Conservation (phyloP, 164 flowering plant species). For the Amborella trichopoda region DNA sequence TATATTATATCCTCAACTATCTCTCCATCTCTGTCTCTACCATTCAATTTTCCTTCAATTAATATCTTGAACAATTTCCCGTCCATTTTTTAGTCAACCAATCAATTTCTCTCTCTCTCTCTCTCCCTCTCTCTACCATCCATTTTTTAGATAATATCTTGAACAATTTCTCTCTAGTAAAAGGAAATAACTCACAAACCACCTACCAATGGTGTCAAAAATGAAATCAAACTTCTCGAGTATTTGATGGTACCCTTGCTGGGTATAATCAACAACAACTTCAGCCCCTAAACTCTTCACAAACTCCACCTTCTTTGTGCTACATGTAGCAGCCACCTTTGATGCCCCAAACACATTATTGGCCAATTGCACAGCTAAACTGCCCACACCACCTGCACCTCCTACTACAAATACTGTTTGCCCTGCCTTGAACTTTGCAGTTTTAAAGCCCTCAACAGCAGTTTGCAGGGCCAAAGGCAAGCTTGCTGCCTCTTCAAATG, state of each 20-base stretch:
- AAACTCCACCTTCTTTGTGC: constrained; percentile 33
- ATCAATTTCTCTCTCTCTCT: neutral
- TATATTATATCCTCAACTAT: no score
- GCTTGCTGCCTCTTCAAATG: constrained; percentile 39
- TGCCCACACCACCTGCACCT: constrained; percentile 43
- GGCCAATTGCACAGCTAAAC: constrained; percentile 35
- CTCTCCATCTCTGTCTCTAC: no score
- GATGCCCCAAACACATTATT: constrained; percentile 29
- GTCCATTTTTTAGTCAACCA: neutral
- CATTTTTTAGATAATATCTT: neutral
- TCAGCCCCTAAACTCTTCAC: constrained; percentile 41
- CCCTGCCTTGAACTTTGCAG: constrained; percentile 22
- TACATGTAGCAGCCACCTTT: constrained; percentile 23
- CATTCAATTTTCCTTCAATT: no score
- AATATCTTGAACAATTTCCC: no score
- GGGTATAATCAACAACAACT: constrained; percentile 28
- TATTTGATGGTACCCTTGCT: constrained; percentile 19
- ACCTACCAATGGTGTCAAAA: constrained; percentile 30
- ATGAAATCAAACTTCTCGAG: constrained; percentile 25
- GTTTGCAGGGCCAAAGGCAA: constrained; percentile 39
- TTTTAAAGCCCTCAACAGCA: constrained; percentile 29
- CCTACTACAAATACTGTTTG: constrained; percentile 30
- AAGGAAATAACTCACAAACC: neutral
- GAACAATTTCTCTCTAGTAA: neutral
- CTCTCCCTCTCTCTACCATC: neutral